Evolutionary conservation across 768 basidiomycete genomes (phyloP).

Genomic region (Amyloporia xantha): DNA sequence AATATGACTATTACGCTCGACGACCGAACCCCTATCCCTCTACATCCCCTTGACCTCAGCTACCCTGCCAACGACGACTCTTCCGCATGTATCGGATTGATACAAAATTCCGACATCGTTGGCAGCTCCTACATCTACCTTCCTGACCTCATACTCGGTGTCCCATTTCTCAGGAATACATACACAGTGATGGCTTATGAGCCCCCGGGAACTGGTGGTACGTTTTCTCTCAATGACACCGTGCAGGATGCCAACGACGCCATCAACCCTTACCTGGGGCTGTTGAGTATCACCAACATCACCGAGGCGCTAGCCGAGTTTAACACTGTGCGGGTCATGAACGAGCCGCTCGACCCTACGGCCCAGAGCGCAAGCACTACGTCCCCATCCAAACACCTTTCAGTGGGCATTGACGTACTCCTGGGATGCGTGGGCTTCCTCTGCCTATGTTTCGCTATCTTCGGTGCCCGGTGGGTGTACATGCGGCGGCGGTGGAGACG

Average conservation of each 20-base stretch:
- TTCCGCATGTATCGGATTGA: conserved; percentile 56
- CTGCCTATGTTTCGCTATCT: conserved; percentile 45
- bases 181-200: conserved; percentile 75
- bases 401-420: conserved; percentile 57
- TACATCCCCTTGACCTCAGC: conserved; percentile 77
- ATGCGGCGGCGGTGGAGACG: conserved; percentile 27
- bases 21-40: conserved; percentile 44
- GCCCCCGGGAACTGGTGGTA: conserved; percentile 37
- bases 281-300: conserved; percentile 58
- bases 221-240: conserved; percentile 30
- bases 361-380: conserved; percentile 1
- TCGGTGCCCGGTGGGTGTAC: conserved; percentile 47
- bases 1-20: conserved; percentile 68
- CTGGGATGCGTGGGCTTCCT: conserved; percentile 55
- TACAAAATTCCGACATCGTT: conserved; percentile 52
- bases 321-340: conserved; percentile 57
- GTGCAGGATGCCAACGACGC: conserved; percentile 10
- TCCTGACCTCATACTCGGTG: conserved; percentile 73
- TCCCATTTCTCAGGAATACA: conserved; percentile 69
- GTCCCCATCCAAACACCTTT: conserved; percentile 23
- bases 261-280: conserved; percentile 46
- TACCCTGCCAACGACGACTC: conserved; percentile 31
- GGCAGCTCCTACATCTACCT: conserved; percentile 27
- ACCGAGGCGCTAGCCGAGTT: conserved; percentile 61
- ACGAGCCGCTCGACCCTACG: conserved; percentile 40